phyloP scores from a whole-genome alignment of 257 asterid species.

The Nyctanthes arbortristis region DNA sequence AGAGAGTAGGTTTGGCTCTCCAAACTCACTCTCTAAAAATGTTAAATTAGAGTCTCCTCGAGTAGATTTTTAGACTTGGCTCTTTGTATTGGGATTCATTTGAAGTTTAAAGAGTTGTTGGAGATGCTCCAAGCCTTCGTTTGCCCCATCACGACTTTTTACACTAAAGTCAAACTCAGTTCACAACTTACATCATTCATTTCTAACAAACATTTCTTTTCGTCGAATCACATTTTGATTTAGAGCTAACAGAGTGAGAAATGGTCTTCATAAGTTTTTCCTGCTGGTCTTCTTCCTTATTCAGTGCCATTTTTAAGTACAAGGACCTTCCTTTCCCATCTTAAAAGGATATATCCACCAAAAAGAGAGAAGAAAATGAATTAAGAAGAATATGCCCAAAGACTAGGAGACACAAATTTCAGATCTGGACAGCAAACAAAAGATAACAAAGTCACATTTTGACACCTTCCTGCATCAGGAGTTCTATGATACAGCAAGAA shows the following conservation, averaged over 20 bases:
- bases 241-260: constrained; percentile 8
- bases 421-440: neutral
- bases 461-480: constrained; percentile 2
- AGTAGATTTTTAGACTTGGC: no score
- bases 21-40: no score
- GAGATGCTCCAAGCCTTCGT: no score
- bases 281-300: constrained; percentile 2
- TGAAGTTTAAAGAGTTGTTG: no score
- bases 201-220: constrained; percentile 3
- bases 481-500: constrained; percentile 2
- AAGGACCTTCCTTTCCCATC: neutral
- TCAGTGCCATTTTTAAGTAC: neutral
- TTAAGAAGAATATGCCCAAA: constrained; percentile 17
- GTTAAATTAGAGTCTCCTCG: no score
- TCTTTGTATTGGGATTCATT: no score
- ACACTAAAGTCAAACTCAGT: constrained; percentile 14
- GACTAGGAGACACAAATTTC: neutral
- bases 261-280: constrained; percentile 5
- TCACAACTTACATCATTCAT: neutral
- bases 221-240: neutral
- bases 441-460: constrained; percentile 10
- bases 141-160: constrained; percentile 8
- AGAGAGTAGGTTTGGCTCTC: no score
- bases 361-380: constrained; percentile 6
- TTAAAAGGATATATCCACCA: constrained; percentile 14